Conservation (phyloP, 148 eudicot genomes). For the Camellia japonica region DNA sequence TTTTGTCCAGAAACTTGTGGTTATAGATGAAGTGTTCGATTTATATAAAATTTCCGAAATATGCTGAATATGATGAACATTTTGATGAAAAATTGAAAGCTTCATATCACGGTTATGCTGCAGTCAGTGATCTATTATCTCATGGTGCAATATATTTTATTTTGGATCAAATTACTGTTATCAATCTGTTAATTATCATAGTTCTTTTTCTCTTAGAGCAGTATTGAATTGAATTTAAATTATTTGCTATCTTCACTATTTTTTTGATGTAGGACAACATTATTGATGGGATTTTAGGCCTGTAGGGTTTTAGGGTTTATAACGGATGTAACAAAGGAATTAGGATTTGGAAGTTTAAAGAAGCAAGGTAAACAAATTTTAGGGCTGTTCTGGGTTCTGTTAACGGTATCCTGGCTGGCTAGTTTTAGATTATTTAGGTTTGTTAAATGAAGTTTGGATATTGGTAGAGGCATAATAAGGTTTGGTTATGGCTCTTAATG, state of each 20-base stretch:
- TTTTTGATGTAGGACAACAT: background rate
- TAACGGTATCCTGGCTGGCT: too few species aligned
- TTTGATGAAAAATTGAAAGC: constrained; percentile 1
- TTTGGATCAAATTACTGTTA: background rate
- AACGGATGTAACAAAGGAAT: too few species aligned
- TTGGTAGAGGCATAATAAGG: background rate
- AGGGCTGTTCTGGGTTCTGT: too few species aligned
- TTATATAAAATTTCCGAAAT: background rate
- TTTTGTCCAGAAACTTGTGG: background rate
- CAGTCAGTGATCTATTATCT: background rate
- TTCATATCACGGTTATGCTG: background rate
- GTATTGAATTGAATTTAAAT: background rate
- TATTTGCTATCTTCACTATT: background rate
- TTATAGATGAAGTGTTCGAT: constrained; percentile 4
- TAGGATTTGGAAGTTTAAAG: too few species aligned
- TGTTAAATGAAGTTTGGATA: too few species aligned
- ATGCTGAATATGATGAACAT: constrained; percentile 8
- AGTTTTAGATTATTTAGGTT: too few species aligned
- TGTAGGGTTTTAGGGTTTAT: too few species aligned
- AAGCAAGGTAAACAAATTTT: background rate
- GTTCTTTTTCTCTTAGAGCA: background rate
- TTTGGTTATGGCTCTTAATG: background rate
- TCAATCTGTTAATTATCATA: too few species aligned
- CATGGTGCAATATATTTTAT: background rate
- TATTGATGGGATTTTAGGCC: too few species aligned